These are phyloP conservation scores for Chenopodium quinoa DNA, from an alignment of 148 eudicot genomes.

Conservation along the genomic window DNA sequence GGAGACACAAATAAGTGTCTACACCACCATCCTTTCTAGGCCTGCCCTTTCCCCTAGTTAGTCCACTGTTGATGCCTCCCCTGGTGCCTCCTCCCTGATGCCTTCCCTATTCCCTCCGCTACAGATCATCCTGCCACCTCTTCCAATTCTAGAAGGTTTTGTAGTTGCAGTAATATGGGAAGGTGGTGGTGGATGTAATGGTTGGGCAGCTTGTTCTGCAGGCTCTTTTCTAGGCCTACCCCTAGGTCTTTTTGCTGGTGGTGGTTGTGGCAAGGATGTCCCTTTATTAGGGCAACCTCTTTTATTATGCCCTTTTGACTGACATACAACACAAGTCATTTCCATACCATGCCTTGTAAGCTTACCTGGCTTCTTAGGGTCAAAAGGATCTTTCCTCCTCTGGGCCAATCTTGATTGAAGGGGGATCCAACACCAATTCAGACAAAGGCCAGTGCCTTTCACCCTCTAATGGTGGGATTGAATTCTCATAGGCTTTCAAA, in stretches of 20 bases:
- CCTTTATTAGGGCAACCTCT: not conserved
- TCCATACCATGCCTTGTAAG: not conserved
- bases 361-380: not conserved
- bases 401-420: not conserved
- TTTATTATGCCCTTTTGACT: not conserved
- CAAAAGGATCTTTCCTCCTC: not conserved
- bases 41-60: too few relatives aligned
- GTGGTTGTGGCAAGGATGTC: not conserved
- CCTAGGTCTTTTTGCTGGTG: not conserved
- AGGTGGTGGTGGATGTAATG: too few relatives aligned
- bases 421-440: not conserved
- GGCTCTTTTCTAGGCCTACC: not conserved
- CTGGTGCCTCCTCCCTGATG: too few relatives aligned
- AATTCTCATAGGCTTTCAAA: not conserved
- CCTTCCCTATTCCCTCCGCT: too few relatives aligned
- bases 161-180: too few relatives aligned
- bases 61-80: too few relatives aligned
- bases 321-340: not conserved
- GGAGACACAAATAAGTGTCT: too few relatives aligned
- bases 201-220: too few relatives aligned
- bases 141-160: too few relatives aligned
- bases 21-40: too few relatives aligned
- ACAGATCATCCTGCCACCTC: too few relatives aligned
- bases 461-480: not conserved
- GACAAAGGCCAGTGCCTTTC: not conserved